Evolutionary conservation across 2,329 filamentous ascomycete species (phyloP).

Genomic region (Emydomyces testavorans): DNA sequence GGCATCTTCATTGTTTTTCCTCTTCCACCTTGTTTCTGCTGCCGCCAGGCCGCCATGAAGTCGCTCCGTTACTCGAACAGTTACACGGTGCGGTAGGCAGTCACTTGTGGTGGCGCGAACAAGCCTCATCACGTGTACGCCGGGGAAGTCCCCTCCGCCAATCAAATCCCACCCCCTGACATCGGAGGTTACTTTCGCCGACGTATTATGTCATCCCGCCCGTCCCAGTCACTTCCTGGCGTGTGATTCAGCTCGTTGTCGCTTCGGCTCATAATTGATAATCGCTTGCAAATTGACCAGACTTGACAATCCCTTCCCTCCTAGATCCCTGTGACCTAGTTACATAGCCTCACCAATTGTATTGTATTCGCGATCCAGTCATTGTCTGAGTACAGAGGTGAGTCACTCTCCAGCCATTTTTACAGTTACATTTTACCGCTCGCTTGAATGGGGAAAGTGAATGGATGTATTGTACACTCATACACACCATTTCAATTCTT

Average conservation of each 20-base stretch:
- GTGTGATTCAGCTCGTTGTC: background rate
- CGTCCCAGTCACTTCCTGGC: too few relatives aligned
- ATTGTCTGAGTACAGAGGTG: background rate
- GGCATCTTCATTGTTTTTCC: conserved; percentile 1
- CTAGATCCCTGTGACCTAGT: too few relatives aligned
- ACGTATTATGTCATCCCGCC: conserved; percentile 3
- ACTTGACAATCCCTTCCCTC: too few relatives aligned
- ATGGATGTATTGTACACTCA: too few relatives aligned
- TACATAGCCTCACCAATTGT: too few relatives aligned
- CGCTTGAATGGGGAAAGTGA: background rate
- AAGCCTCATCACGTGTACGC: background rate
- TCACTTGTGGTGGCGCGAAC: background rate
- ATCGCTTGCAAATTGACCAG: too few relatives aligned
- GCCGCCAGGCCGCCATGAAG: background rate
- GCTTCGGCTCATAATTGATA: too few relatives aligned
- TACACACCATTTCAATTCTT: too few relatives aligned
- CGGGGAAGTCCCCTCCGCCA: too few relatives aligned
- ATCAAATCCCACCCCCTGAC: background rate
- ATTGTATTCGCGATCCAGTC: too few relatives aligned
- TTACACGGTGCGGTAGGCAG: background rate
- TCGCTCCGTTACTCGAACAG: background rate
- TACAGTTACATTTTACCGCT: background rate
- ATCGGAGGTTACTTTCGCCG: background rate
- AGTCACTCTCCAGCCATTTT: conserved; percentile 1
- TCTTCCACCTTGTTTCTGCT: background rate